Percentiles rank a stretch among this genome's conserved stretches.
phyloP scores from a whole-genome alignment of 139 green algal species.

The Chlamydomonas sp. region DNA sequence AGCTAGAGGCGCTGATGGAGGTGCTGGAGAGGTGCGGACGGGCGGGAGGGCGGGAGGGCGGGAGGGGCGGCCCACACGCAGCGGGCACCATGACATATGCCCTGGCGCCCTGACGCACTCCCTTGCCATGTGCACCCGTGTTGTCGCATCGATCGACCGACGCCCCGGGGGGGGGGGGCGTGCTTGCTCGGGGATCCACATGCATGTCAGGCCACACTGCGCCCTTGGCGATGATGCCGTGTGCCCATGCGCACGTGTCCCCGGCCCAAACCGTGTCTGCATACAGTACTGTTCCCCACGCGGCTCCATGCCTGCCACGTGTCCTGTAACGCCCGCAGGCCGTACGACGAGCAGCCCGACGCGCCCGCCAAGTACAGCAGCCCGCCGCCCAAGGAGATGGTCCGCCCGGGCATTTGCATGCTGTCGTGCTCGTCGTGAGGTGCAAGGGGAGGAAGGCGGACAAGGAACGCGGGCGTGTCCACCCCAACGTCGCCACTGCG shows the following conservation, averaged over 20 bases:
- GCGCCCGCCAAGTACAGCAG: slow-evolving; percentile 63
- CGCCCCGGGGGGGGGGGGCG: neutral
- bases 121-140: too few species aligned
- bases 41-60: neutral
- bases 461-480: too few species aligned
- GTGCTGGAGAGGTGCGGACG: slow-evolving; percentile 39
- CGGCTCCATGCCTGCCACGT: neutral
- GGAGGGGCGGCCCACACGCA: too few species aligned
- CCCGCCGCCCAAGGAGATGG: slow-evolving; percentile 66
- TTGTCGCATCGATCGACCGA: neutral
- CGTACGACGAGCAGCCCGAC: slow-evolving; percentile 78
- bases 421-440: slow-evolving; percentile 81
- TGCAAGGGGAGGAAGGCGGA: too few species aligned
- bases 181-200: neutral
- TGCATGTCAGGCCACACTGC: neutral
- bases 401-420: slow-evolving; percentile 77
- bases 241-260: neutral
- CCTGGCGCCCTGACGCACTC: neutral
- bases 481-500: too few species aligned
- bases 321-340: slow-evolving; percentile 34
- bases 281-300: neutral
- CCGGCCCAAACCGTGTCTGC: neutral
- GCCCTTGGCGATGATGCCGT: too few species aligned
- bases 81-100: neutral
- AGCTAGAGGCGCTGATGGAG: slow-evolving; percentile 59